phyloP scores from a whole-genome alignment of 176 grass and related monocot genomes.

The Thalia dealbata region DNA sequence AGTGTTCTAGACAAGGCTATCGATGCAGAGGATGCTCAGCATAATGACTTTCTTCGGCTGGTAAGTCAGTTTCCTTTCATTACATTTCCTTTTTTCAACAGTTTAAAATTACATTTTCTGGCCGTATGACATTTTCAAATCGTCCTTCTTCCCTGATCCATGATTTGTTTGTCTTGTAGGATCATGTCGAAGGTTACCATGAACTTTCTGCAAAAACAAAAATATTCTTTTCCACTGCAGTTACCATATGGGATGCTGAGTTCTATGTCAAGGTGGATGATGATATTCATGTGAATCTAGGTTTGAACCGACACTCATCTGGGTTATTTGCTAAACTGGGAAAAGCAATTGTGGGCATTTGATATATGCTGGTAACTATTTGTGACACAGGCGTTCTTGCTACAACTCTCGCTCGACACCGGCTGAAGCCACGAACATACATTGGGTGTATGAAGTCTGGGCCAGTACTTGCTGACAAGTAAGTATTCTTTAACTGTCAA shows the following conservation, averaged over 20 bases:
- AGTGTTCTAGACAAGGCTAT: slow-evolving; percentile 80
- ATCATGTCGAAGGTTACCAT: slow-evolving; percentile 94
- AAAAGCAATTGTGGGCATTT: not conserved
- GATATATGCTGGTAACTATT: not conserved
- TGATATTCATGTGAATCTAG: slow-evolving; percentile 84
- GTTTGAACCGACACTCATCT: slow-evolving; percentile 21
- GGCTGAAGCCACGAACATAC: slow-evolving; percentile 70
- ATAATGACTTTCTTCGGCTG: slow-evolving; percentile 87
- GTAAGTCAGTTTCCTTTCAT: slow-evolving; percentile 27
- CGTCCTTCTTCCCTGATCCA: not conserved
- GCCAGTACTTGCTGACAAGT: slow-evolving; percentile 77
- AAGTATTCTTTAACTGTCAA: slow-evolving; percentile 17
- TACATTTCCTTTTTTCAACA: not conserved
- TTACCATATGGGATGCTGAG: slow-evolving; percentile 83
- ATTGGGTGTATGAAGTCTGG: slow-evolving; percentile 97
- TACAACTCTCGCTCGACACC: slow-evolving; percentile 58
- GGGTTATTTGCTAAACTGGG: not conserved
- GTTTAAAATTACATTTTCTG: not conserved
- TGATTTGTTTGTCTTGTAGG: slow-evolving; percentile 27
- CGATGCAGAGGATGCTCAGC: slow-evolving; percentile 55
- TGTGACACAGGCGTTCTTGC: slow-evolving; percentile 53
- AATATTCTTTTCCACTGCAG: slow-evolving; percentile 79
- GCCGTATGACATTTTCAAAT: too few species aligned
- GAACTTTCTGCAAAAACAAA: slow-evolving; percentile 94
- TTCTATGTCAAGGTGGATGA: slow-evolving; percentile 99